Evolutionary conservation across 2,329 filamentous ascomycete genomes (phyloP).

Genomic region (Fusarium kyushuense): DNA sequence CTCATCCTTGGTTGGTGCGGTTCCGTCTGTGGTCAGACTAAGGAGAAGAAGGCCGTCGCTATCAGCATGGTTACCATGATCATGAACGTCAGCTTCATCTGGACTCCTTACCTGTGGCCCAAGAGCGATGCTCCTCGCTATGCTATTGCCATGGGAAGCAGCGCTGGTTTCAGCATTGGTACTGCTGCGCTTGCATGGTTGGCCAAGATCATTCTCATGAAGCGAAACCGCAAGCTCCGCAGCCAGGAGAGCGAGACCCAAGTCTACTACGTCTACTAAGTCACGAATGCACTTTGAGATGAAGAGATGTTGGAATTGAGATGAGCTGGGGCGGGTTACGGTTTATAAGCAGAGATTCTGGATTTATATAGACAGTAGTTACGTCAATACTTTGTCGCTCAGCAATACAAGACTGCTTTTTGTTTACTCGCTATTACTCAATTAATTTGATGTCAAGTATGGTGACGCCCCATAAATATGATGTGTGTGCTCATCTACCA

Average conservation of each 20-base stretch:
- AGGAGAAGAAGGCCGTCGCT: constrained; percentile 62
- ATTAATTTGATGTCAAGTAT: background rate
- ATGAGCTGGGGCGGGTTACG: background rate
- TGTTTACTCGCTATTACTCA: background rate
- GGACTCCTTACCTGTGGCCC: constrained; percentile 46
- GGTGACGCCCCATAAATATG: too few relatives aligned
- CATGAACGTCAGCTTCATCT: constrained; percentile 47
- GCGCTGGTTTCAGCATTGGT: constrained; percentile 49
- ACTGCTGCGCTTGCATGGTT: constrained; percentile 57
- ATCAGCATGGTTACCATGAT: constrained; percentile 53
- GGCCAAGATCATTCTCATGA: constrained; percentile 52
- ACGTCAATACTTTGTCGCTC: constrained; percentile 29
- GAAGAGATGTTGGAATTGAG: background rate
- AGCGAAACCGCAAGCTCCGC: constrained; percentile 53
- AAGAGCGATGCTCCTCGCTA: constrained; percentile 44
- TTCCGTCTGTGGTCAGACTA: constrained; percentile 58
- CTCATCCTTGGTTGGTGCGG: constrained; percentile 61
- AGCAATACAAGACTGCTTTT: background rate
- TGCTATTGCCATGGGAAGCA: constrained; percentile 39
- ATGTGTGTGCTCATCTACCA: too few relatives aligned
- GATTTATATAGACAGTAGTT: constrained; percentile 13
- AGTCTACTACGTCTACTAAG: constrained; percentile 51
- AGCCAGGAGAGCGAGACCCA: constrained; percentile 42
- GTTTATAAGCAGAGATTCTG: background rate
- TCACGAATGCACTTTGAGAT: background rate